These are phyloP conservation scores for Mortierella sp. DNA, from an alignment of 371 early-diverging fungal species.

Conservation along the genomic window DNA sequence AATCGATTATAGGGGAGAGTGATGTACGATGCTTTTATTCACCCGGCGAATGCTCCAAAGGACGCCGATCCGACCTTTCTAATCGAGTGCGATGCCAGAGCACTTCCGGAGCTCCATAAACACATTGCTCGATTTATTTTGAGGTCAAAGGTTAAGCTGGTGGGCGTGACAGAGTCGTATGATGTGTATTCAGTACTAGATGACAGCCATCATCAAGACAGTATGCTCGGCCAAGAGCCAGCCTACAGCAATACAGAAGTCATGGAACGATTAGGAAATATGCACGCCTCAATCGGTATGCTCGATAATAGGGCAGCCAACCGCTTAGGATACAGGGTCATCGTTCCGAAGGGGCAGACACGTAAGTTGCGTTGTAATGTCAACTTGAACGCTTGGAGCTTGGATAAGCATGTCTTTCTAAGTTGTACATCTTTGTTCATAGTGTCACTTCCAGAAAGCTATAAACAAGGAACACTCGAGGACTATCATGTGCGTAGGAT, in stretches of 20 bases:
- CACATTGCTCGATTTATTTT: constrained; percentile 86
- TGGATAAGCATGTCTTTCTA: neutral
- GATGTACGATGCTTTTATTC: constrained; percentile 91
- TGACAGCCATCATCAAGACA: neutral
- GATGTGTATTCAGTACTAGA: constrained; percentile 66
- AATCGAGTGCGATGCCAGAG: constrained; percentile 79
- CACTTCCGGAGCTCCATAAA: constrained; percentile 62
- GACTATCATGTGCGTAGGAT: constrained; percentile 87
- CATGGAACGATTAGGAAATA: constrained; percentile 22
- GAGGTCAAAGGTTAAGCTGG: constrained; percentile 80
- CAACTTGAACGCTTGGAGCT: neutral
- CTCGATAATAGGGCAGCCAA: constrained; percentile 59
- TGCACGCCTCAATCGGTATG: constrained; percentile 57
- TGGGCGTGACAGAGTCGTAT: constrained; percentile 73
- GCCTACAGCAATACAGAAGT: constrained; percentile 8
- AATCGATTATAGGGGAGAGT: constrained; percentile 77
- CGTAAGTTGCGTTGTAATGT: constrained; percentile 12
- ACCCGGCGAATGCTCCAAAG: constrained; percentile 72
- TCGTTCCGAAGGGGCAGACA: constrained; percentile 41
- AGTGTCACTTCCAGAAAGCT: constrained; percentile 41
- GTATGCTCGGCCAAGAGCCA: neutral
- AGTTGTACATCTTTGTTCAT: neutral
- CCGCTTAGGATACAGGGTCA: constrained; percentile 45
- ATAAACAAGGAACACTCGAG: constrained; percentile 36
- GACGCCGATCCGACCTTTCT: constrained; percentile 77